Evolutionary conservation across 1,139 yeast genomes (phyloP).

Genomic region (Suhomyces bribrorum): DNA sequence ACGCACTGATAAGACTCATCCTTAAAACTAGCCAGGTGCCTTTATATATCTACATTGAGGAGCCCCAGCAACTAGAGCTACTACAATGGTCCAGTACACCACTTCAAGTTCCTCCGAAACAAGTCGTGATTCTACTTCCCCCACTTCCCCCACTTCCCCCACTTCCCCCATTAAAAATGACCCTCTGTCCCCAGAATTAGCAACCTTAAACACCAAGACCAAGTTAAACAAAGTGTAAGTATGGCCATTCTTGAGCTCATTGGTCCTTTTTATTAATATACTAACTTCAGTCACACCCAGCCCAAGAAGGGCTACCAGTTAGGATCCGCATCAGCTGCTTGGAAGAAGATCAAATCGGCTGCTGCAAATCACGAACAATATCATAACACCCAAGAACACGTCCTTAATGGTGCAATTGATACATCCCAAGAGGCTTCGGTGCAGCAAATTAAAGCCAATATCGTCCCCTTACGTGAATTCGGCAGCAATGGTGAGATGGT

Average conservation of each 20-base stretch:
- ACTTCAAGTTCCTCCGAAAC: neutral
- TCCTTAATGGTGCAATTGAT: neutral
- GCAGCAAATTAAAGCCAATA: neutral
- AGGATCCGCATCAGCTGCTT: constrained; percentile 47
- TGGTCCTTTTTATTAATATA: constrained; percentile 1
- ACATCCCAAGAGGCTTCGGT: constrained; percentile 1
- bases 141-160: too few species aligned
- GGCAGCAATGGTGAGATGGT: constrained; percentile 44
- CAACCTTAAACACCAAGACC: constrained; percentile 14
- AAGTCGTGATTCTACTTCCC: too few species aligned
- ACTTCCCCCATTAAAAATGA: neutral
- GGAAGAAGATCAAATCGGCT: constrained; percentile 46
- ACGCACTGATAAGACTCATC: constrained; percentile 10
- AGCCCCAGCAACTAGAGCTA: too few species aligned
- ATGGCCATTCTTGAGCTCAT: neutral
- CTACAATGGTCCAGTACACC: too few species aligned
- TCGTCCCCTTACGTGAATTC: constrained; percentile 3
- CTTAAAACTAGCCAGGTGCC: too few species aligned
- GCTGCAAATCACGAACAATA: neutral
- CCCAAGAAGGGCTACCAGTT: constrained; percentile 37
- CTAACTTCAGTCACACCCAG: constrained; percentile 18
- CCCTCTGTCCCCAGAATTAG: too few species aligned
- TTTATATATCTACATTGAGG: too few species aligned
- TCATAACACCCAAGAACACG: neutral
- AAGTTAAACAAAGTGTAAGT: constrained; percentile 20